Evolutionary conservation across 2,329 filamentous ascomycete genomes (phyloP), one percentile per base, ranked within the genome.

Genomic region (Diaporthe eres): DNA sequence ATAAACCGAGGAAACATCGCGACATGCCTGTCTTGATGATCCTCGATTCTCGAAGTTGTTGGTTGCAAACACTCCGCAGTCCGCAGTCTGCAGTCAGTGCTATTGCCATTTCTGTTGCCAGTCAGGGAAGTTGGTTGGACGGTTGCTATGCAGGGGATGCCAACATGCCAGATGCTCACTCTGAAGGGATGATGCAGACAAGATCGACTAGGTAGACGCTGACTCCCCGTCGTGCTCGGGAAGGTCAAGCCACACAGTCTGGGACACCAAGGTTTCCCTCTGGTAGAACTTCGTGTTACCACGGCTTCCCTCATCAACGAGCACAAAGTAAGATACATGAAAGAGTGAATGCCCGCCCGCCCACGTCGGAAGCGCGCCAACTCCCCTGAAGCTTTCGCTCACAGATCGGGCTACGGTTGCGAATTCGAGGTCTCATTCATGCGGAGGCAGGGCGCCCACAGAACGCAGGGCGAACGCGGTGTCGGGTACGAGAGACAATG

Each of bases 111-210:
- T 65, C 71, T 60, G 61, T 63, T 65, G 42, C 58, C 71, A 53
- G 71, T 61, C 65, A 67, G 72, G 70, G 31, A 28, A 60, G 63
- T 74, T 76, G 55, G 74, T 74, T 74, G 74, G 71, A 65, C 71
- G 61, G 39, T 65, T 53, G 44, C 53, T 71, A 58, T 70, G 61
- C 71, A 65, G 34, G 65, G 68, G 44, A 76, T 70, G 71, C 74
- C 71, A 60, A 72, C 71, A 72, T 72, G 57, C 57, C 49, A 68
- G 65, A 51, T 68, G 65, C 65, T 68, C 65, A 53, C 47, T 39
- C 22, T 68, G 47, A 39, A 68, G 65, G 65, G 65, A 68, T 68
- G 65, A 68, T 53, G 65, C 65, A 68, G 31, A 68, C 65, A 68
- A 68, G 65, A 68, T 55, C 65, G 65, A 53, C 65, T 28, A 68